Evolutionary conservation across 169 alveolate genomes (phyloP), one percentile per base, ranked within the genome.

Genomic region (Plasmodium coatneyi): DNA sequence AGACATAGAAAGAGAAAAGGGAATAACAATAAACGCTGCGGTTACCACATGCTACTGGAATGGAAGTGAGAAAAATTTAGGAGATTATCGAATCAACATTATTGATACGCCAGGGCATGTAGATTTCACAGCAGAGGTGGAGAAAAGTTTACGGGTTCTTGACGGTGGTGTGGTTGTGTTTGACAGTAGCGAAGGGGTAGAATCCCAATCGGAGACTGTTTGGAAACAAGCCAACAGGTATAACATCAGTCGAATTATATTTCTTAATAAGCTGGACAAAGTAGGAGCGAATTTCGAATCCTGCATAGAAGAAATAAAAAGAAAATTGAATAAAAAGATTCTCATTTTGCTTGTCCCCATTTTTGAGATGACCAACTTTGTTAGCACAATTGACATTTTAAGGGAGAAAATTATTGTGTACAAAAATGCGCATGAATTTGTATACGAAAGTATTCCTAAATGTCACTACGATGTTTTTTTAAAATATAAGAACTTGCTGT

Each of bases 61-160:
- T 30, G 97, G 97, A 3, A 96, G 97, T 72, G 95, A 95, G 74
- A 93, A 96, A 49, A 95, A 96, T 86, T 66, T 96, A 78, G 96
- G 93, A 72, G 92, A 94, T 36, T 97, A 96, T 90, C 95, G 99
- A 82, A 96, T 98, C 92, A 99, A 99, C 96, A 95, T 99, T 16
- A 98, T 99, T n/a, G 99, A 99, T 92, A 99, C 99, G 2, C 99
- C 99, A 22, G 99, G 99, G 0, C 99, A 98, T 93, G 99, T 98
- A 25, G 99, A 98, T 93, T 98, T 98, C 95, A 97, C 99, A 28
- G 99, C 97, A 0, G 99, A 98, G 95, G 99, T 96, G 16, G 99
- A 98, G 84, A 95, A 99, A 56, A 97, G 99, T 5, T 95, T 98
- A 72, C 96, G 99, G 43, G 99, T 98, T n/a, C 97, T 98, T 76